Evolutionary conservation across 78 protist species (phyloP).

Genomic region (Dictyostelium capitatum): DNA sequence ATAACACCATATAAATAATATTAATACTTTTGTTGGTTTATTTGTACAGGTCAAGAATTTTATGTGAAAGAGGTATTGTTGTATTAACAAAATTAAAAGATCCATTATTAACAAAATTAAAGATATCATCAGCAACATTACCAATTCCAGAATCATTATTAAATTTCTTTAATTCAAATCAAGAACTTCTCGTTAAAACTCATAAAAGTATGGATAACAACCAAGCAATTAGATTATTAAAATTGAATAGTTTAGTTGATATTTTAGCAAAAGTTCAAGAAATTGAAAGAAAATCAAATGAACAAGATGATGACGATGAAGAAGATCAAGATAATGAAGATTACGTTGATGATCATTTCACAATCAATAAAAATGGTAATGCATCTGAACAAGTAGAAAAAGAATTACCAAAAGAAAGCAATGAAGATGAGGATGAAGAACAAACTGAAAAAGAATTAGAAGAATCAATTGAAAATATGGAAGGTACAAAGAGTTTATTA

Average conservation of each 20-base stretch:
- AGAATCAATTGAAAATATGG: neutral
- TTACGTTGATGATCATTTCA: conserved; percentile 7
- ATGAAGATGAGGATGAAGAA: neutral
- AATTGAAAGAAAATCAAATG: neutral
- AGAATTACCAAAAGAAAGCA: neutral
- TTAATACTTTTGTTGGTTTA: neutral
- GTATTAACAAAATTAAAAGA: conserved; percentile 43
- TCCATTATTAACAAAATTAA: conserved; percentile 39
- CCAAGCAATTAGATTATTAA: conserved; percentile 34
- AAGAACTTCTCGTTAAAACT: neutral
- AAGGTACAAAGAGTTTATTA: conserved; percentile 22
- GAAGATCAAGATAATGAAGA: neutral
- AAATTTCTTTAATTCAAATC: conserved; percentile 21
- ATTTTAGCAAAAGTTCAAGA: conserved; percentile 5
- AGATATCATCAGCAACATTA: conserved; percentile 54
- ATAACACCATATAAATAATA: too few species aligned
- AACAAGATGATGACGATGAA: neutral
- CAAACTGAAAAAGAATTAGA: neutral
- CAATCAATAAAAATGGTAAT: neutral
- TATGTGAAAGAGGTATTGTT: conserved; percentile 38
- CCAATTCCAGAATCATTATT: conserved; percentile 30
- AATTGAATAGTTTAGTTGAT: neutral
- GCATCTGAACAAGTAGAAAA: neutral
- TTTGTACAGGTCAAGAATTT: conserved; percentile 49
- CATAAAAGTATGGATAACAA: conserved; percentile 14